Evolutionary conservation across 108 stramenopile species (phyloP).

Genomic region (Craspedostauros australis): DNA sequence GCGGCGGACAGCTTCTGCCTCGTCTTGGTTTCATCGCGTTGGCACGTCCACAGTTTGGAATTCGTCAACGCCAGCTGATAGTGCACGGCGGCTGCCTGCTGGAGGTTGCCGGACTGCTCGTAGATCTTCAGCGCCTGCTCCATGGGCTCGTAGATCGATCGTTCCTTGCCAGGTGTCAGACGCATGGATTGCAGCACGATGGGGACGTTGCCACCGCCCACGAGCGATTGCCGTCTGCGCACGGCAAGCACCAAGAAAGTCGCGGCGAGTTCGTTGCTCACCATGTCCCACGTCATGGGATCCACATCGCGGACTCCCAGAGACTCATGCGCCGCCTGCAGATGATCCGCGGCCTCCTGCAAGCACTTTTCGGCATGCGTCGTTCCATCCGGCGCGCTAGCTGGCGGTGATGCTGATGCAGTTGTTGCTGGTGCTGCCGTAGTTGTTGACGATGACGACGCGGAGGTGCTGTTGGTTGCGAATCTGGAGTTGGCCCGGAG

Average conservation of each 20-base stretch:
- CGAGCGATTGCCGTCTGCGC: slow-evolving; percentile 62
- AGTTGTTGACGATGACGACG: no score
- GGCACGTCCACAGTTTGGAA: slow-evolving; percentile 77
- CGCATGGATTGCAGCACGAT: slow-evolving; percentile 43
- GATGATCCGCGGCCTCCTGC: slow-evolving; percentile 69
- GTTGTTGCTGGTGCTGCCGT: not conserved
- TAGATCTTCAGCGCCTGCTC: slow-evolving; percentile 69
- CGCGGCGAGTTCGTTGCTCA: slow-evolving; percentile 72
- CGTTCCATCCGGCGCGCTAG: slow-evolving; percentile 5
- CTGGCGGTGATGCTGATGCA: not conserved
- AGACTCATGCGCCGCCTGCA: slow-evolving; percentile 62
- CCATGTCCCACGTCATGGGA: slow-evolving; percentile 80
- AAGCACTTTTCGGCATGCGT: slow-evolving; percentile 66
- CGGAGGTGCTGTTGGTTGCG: slow-evolving; percentile 21
- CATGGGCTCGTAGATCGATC: slow-evolving; percentile 76
- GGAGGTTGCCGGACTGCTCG: slow-evolving; percentile 53
- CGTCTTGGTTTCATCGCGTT: slow-evolving; percentile 69
- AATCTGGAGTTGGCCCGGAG: slow-evolving; percentile 63
- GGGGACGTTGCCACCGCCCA: slow-evolving; percentile 48
- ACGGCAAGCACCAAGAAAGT: slow-evolving; percentile 76
- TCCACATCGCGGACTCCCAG: slow-evolving; percentile 67
- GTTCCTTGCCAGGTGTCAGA: slow-evolving; percentile 62
- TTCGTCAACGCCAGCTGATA: slow-evolving; percentile 79
- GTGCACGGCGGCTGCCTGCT: slow-evolving; percentile 80
- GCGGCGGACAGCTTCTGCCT: slow-evolving; percentile 71